These are phyloP conservation scores for Pyricularia sp. DNA, from an alignment of 2,329 filamentous ascomycete species.

Conservation along the genomic window DNA sequence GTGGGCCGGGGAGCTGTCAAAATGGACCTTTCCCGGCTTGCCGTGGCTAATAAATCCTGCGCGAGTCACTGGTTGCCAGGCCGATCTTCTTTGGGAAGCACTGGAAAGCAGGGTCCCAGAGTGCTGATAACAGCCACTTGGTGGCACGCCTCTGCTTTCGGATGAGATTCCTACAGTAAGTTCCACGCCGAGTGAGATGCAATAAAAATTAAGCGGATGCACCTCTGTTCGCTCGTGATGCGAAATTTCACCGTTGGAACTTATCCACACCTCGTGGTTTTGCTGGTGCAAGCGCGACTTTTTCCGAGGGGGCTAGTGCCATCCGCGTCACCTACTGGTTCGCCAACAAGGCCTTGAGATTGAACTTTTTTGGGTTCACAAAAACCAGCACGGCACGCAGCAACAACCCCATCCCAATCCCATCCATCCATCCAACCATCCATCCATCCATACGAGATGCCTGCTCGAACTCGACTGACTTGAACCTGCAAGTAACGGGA, in stretches of 20 bases:
- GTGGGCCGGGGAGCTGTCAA: neutral
- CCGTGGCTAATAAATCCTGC: neutral
- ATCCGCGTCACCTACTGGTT: neutral
- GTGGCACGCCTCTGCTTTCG: neutral
- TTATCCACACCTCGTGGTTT: neutral
- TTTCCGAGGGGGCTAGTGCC: neutral
- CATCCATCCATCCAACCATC: neutral
- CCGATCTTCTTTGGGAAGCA: neutral
- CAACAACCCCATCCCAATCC: neutral
- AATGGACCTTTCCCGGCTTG: neutral
- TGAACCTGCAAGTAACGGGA: neutral
- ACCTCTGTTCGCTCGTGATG: neutral
- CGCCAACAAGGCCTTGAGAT: neutral
- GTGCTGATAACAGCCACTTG: neutral
- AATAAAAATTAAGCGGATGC: neutral
- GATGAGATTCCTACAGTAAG: neutral
- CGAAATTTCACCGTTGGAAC: neutral
- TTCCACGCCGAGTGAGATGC: neutral
- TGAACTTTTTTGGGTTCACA: neutral
- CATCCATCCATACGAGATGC: neutral
- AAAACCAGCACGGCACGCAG: neutral
- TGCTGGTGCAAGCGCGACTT: neutral
- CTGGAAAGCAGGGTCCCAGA: neutral
- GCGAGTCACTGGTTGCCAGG: constrained; percentile 1
- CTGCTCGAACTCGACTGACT: neutral